Conservation (phyloP, 306 rosid species). For the Lupinus albus region DNA sequence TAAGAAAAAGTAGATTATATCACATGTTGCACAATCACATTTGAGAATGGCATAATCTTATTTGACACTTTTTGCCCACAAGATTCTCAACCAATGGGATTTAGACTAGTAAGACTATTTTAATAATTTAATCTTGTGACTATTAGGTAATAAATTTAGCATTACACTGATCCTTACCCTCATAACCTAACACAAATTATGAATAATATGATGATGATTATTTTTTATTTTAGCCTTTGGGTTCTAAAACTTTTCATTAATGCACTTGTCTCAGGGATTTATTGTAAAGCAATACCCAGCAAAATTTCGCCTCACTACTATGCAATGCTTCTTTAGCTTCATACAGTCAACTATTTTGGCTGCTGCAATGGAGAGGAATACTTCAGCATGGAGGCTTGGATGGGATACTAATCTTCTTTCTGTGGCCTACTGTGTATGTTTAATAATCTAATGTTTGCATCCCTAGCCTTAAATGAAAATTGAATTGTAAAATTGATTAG, state of each 20-base stretch:
- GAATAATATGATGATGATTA: too few relatives aligned
- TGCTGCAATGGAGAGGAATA: conserved; percentile 60
- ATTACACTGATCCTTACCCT: too few relatives aligned
- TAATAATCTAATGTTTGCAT: conserved; percentile 8
- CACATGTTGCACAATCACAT: too few relatives aligned
- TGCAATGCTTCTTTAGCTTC: conserved; percentile 78
- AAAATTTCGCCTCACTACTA: conserved; percentile 69
- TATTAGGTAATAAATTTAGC: too few relatives aligned
- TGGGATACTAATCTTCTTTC: conserved; percentile 88
- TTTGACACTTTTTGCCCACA: too few relatives aligned
- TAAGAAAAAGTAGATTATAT: too few relatives aligned
- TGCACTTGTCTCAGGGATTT: conserved; percentile 50
- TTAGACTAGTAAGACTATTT: too few relatives aligned
- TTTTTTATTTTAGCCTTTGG: neutral
- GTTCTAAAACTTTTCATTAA: neutral
- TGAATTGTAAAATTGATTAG: neutral
- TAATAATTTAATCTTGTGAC: too few relatives aligned
- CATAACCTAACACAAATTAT: too few relatives aligned
- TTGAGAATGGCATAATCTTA: neutral
- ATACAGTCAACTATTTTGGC: conserved; percentile 65
- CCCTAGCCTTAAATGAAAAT: neutral
- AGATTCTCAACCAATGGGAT: too few relatives aligned
- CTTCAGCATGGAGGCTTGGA: conserved; percentile 85
- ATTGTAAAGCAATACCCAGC: conserved; percentile 80
- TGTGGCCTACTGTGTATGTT: conserved; percentile 80